Base-by-base conservation (phyloP, 495 filamentous ascomycete species). In the Pseudoneurospora amorphoporcata region DNA sequence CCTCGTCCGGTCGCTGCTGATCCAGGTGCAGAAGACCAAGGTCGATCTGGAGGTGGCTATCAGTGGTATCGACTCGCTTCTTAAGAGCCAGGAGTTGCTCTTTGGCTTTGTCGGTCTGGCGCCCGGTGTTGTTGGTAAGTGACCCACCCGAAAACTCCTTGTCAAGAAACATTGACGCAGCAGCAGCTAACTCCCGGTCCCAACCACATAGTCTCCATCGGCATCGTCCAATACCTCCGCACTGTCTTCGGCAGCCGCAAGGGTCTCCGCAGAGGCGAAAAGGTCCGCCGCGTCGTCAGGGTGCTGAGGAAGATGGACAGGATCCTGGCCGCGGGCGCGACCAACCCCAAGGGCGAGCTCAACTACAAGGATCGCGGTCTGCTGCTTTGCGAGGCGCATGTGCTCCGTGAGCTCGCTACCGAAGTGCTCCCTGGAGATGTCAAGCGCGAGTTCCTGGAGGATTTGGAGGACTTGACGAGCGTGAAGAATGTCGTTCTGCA, bases 11-110 rank as follows among this genome's bases (percentile, higher is more conserved):
- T 91, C 95, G 32, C 87, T 99, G 69, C 86, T 99, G 39, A 97
- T 99, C 65, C 95, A 99, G 78, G 89, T 99, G 65, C 95, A 99
- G 78, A 99, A 98, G 85, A 98, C 95, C 1, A 99, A 98, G 83
- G 95, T 99, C 38, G 95, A 99, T 76, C 91, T 98, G 9, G 95
- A 99, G 80, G 90, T 99, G 71, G 95, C 95, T 17, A 92, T 98
- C 79, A 91, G 92, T 71, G 95, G 95, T 16, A 98, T 99, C 71
- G 94, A 99, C 81, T 83, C 93, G 37, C 85, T 99, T 29, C 84
- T 99, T 14, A 97, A 95, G 83, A 97, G 93, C 75, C 95, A 99
- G 77, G 95, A 99, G 78, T 89, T 99, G 68, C 92, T 99, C 39
- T 99, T 99, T 83, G 95, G 94, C 78, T 97, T 99, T 77, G 88